These are phyloP conservation scores for Gnomoniopsis smithogilvyi DNA, from an alignment of 2,329 filamentous ascomycete species.

Conservation along the genomic window DNA sequence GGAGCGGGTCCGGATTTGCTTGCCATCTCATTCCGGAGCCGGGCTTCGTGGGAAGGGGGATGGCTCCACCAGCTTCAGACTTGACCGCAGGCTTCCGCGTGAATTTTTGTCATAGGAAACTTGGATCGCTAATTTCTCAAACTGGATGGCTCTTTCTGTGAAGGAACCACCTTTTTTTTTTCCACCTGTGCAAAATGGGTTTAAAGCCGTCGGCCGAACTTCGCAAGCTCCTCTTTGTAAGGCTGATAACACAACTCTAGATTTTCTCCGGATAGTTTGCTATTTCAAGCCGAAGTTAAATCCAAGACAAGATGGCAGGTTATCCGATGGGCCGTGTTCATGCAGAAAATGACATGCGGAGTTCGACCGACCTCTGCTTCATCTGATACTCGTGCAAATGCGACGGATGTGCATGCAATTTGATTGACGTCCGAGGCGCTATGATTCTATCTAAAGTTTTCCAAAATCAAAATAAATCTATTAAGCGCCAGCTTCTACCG, in stretches of 20 bases:
- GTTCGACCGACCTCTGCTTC: neutral
- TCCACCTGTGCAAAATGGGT: neutral
- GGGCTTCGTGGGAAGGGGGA: neutral
- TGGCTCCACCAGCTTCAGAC: slow-evolving; percentile 7
- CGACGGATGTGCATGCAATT: neutral
- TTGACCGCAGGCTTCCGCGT: neutral
- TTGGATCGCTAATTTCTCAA: neutral
- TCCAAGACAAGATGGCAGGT: slow-evolving; percentile 11
- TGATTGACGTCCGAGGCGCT: neutral
- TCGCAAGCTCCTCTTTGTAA: neutral
- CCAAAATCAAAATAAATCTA: neutral
- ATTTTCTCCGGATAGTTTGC: neutral
- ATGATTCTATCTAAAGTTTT: neutral
- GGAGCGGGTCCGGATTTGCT: neutral
- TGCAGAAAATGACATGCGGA: neutral
- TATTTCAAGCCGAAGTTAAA: neutral
- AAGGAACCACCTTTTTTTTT: neutral
- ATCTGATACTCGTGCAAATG: neutral
- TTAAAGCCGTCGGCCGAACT: neutral
- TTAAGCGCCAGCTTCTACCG: neutral
- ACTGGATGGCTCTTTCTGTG: neutral
- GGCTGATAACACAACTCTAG: neutral
- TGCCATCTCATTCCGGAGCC: neutral
- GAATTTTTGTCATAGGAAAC: neutral
- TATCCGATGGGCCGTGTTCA: slow-evolving; percentile 5